Percentiles rank a stretch among this genome's conserved stretches.
phyloP scores from a whole-genome alignment of 2,329 filamentous ascomycete genomes.

The Ophiostoma himal-ulmi region DNA sequence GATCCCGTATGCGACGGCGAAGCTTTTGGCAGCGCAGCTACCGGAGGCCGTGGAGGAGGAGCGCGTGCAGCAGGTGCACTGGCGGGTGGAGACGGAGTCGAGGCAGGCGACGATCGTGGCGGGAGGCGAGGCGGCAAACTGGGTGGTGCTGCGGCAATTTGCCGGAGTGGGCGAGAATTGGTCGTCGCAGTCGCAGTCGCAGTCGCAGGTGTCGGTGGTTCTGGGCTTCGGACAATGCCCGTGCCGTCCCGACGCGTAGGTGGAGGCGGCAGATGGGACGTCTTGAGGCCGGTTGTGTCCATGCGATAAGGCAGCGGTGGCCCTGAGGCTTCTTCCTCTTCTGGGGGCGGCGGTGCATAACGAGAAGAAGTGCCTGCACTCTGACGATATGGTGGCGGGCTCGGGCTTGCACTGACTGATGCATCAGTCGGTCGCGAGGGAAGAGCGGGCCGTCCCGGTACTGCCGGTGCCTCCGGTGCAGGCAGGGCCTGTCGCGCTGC shows the following conservation, averaged over 20 bases:
- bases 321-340: conserved; percentile 40
- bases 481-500: conserved; percentile 30
- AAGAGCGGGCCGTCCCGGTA: conserved; percentile 6
- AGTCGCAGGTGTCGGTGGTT: conserved; percentile 23
- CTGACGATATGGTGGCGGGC: neutral
- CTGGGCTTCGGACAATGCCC: conserved; percentile 32
- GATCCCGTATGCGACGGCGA: conserved; percentile 6
- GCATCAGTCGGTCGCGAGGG: conserved; percentile 18
- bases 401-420: neutral
- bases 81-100: conserved; percentile 1
- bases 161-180: conserved; percentile 19
- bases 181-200: conserved; percentile 22
- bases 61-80: conserved; percentile 27
- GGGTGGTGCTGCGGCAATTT: conserved; percentile 15
- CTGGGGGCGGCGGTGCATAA: conserved; percentile 29
- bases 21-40: neutral
- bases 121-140: conserved; percentile 26
- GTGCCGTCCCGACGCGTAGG: conserved; percentile 50
- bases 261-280: conserved; percentile 63
- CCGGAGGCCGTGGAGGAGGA: conserved; percentile 23
- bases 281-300: conserved; percentile 66
- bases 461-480: conserved; percentile 17
- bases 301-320: conserved; percentile 61
- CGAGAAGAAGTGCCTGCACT: conserved; percentile 21
- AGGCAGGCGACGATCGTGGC: conserved; percentile 23